phyloP scores from a whole-genome alignment of 768 basidiomycete genomes.

The Phaffia tasmanica region DNA sequence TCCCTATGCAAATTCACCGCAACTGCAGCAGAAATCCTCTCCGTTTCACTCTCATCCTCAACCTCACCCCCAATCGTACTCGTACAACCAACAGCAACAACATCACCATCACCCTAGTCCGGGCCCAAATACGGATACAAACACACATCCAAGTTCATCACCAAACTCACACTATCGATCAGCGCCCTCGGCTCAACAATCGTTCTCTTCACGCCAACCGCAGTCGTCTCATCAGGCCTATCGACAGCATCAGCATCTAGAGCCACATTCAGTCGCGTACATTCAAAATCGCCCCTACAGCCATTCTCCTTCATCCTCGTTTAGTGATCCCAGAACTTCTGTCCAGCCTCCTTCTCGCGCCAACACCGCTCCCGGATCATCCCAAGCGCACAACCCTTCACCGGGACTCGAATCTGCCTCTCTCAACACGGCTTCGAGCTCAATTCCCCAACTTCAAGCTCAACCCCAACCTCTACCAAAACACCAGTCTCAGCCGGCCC shows the following conservation, averaged over 20 bases:
- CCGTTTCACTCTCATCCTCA: slow-evolving; percentile 13
- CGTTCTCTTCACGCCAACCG: slow-evolving; percentile 19
- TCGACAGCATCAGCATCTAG: not conserved
- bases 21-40: not conserved
- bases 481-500: too few species aligned
- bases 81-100: slow-evolving; percentile 13
- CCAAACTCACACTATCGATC: slow-evolving; percentile 43
- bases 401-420: too few species aligned
- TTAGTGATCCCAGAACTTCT: too few species aligned
- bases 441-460: too few species aligned
- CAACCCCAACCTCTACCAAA: too few species aligned
- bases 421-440: too few species aligned
- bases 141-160: too few species aligned
- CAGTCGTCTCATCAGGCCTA: slow-evolving; percentile 4
- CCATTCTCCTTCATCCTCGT: slow-evolving; percentile 5
- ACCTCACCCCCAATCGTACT: slow-evolving; percentile 9
- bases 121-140: too few species aligned
- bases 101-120: slow-evolving; percentile 30
- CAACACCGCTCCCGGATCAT: too few species aligned
- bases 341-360: too few species aligned
- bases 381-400: too few species aligned
- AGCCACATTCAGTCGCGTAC: not conserved
- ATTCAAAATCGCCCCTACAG: not conserved
- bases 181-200: slow-evolving; percentile 1
- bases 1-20: not conserved